Conservation (phyloP, 129 eudicot genomes). For the Mikania micrantha region DNA sequence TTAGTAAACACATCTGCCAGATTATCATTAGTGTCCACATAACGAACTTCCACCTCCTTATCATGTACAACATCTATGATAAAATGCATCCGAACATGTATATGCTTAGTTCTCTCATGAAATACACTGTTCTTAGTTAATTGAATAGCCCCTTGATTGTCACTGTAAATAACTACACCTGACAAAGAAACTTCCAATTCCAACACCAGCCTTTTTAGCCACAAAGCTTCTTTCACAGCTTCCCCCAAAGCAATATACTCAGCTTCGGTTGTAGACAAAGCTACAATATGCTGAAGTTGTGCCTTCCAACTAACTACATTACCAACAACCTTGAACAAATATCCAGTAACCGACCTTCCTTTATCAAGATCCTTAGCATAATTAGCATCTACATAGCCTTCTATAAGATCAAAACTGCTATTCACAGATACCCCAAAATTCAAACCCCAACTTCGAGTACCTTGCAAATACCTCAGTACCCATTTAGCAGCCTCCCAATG, state of each 20-base stretch:
- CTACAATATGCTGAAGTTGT: neutral
- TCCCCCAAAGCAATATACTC: too few relatives aligned
- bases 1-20: neutral
- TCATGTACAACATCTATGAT: too few relatives aligned
- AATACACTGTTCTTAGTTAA: neutral
- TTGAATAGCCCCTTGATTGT: neutral
- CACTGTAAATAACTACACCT: neutral
- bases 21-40: neutral
- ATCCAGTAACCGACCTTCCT: neutral
- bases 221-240: too few relatives aligned
- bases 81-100: neutral
- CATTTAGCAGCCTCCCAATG: too few relatives aligned
- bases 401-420: neutral
- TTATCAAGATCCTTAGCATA: neutral
- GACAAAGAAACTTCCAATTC: too few relatives aligned
- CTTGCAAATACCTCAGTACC: too few relatives aligned
- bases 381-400: neutral
- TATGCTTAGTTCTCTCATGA: neutral
- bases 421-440: neutral
- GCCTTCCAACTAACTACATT: neutral
- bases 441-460: neutral
- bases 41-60: neutral
- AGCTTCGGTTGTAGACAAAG: too few relatives aligned
- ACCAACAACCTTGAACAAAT: neutral
- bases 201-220: too few relatives aligned